Base-by-base conservation (phyloP, 768 basidiomycete species). In the Tephrocybe rancida region DNA sequence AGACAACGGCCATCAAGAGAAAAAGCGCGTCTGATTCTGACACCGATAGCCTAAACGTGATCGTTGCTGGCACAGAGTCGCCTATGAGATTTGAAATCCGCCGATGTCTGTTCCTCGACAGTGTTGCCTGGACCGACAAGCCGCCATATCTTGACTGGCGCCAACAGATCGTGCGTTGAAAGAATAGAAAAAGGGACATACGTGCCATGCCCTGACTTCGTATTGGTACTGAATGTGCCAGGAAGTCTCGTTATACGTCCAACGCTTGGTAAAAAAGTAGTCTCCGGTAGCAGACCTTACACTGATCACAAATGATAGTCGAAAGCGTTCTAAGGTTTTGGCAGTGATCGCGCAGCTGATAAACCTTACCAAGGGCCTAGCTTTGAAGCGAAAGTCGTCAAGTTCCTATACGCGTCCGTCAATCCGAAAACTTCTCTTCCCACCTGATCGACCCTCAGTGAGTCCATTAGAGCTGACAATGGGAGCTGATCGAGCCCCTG, bases 151-250 rank as follows among this genome's bases (percentile, higher is more conserved):
- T 58, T 16, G 11, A 41, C 13, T n/a, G n/a, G n/a, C n/a, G n/a
- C n/a, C n/a, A n/a, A n/a, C n/a, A 9, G 13, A 5, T 11, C n/a
- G 38, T 11, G 3, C 30, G 27, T 18, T 14, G 19, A 2, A 9
- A 14, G 26, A 14, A 22, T 7, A 22, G n/a, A 2, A 3, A 19
- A 16, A n/a, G n/a, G n/a, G 18, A 1, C 30, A 9, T 24, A 51
- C 49, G 26, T 51, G 41, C 45, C 48, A 58, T 18, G 49, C 38
- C 19, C 48, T 54, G 13, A 14, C 27, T 16, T 41, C n/a, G 30
- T 50, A 48, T 21, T 51, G 49, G 21, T 44, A 54, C 3, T 48
- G 42, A 9, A 58, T 16, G 14, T 52, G 52, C 52, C 57, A 58
- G 8, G 24, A 38, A 10, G 3, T 32, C 5, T 34, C 18, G 10